Evolutionary conservation across 345 rosid species (phyloP), one percentile per base, ranked within the genome.

Genomic region (Isatis tinctoria): DNA sequence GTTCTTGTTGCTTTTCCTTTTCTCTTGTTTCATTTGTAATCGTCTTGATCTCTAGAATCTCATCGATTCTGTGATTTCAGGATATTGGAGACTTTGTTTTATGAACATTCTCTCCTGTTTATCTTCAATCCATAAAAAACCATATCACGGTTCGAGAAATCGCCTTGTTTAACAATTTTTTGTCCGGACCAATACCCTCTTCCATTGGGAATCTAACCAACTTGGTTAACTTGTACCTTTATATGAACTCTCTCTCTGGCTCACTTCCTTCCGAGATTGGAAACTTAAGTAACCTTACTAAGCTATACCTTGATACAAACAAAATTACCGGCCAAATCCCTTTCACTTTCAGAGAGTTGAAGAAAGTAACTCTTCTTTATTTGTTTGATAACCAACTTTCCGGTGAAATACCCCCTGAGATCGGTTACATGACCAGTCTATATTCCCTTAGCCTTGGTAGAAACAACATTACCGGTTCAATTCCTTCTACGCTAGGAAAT

Each of bases 141-240:
- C n/a, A n/a, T n/a, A n/a, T n/a, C n/a, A n/a, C n/a, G n/a, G 56
- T 40, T 26, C 65, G 9, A 45, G 33, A 69, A 8, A 13, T 69
- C 2, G 40, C 53, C 20, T 43, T 69, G 56, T 54, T 6, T 41
- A 3, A 2, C 10, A 82, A 67, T 74, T 35, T 20, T 24, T 62
- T 82, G 56, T 61, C 74, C 35, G 76, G 84, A 47, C 66, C 72
- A 51, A 70, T 78, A 62, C 62, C 84, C 11, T 26, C 52, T 32
- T 61, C 74, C 24, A 40, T 75, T 20, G 74, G 56, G 27, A 82
- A 73, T 11, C 47, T 74, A 10, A 43, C 78, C 16, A 78, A 41
- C 11, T 60, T 81, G 66, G 68, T 60, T 48, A 62, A 56, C 14
- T 41, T 74, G 45, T 78, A 64, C 48, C 67, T 82, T 3, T 69